Conservation (phyloP, 805 yeast species). For the Myxozyma neglecta region DNA sequence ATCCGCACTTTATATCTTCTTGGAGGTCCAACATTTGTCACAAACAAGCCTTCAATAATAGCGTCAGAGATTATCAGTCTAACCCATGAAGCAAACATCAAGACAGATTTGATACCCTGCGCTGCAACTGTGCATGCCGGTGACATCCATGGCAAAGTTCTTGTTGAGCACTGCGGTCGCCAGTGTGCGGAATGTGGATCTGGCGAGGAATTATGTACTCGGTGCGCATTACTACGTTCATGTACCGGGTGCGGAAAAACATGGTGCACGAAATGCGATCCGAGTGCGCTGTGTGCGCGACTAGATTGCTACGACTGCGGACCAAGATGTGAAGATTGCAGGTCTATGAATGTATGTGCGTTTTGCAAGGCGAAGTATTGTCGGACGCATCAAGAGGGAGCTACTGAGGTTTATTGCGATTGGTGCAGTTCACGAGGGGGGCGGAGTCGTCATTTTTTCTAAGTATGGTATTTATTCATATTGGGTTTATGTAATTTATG, state of each 20-base stretch:
- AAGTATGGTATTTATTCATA: background rate
- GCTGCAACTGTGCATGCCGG: conserved; percentile 8
- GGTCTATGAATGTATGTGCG: conserved; percentile 19
- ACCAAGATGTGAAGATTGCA: conserved; percentile 29
- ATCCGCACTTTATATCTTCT: conserved; percentile 16
- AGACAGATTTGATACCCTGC: conserved; percentile 25
- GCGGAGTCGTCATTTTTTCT: conserved; percentile 12
- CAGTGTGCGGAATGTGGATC: conserved; percentile 16
- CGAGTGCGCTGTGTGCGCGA: conserved; percentile 7
- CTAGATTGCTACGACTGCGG: conserved; percentile 32
- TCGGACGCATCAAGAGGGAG: conserved; percentile 27
- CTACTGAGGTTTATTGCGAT: conserved; percentile 30
- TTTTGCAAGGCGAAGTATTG: conserved; percentile 31
- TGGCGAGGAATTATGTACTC: conserved; percentile 15
- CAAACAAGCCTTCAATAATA: conserved; percentile 12
- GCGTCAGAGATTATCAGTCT: conserved; percentile 18
- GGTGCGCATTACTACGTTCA: conserved; percentile 22
- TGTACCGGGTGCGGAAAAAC: conserved; percentile 24
- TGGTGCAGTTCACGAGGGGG: conserved; percentile 33
- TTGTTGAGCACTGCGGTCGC: conserved; percentile 16
- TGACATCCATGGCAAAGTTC: conserved; percentile 19
- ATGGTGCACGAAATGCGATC: conserved; percentile 30
- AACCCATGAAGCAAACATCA: conserved; percentile 23
- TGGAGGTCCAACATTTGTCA: conserved; percentile 30
- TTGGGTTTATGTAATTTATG: background rate